These are phyloP conservation scores for Lipomyces oligophaga DNA, from an alignment of 805 yeast species.

Conservation along the genomic window DNA sequence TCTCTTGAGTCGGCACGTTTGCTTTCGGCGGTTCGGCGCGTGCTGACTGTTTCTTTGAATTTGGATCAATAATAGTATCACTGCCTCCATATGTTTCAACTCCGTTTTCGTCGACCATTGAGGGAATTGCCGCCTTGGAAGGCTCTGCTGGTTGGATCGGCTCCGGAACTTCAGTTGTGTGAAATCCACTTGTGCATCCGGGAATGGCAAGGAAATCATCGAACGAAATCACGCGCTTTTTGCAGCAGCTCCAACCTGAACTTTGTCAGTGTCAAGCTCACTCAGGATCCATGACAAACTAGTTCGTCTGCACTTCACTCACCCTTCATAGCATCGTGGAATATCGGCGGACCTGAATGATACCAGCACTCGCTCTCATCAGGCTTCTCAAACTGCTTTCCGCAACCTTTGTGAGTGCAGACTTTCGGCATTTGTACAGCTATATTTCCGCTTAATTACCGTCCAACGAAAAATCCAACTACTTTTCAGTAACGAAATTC, in stretches of 20 bases:
- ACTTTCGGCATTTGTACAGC: slow-evolving; percentile 17
- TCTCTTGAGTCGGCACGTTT: slow-evolving; percentile 13
- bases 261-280: neutral
- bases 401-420: slow-evolving; percentile 27
- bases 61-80: too few species aligned
- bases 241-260: slow-evolving; percentile 32
- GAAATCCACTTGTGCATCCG: slow-evolving; percentile 30
- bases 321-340: slow-evolving; percentile 33
- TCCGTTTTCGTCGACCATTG: slow-evolving; percentile 23
- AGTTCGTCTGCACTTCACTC: neutral
- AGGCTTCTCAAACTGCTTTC: slow-evolving; percentile 15
- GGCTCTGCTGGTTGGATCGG: slow-evolving; percentile 7
- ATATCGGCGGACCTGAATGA: slow-evolving; percentile 32
- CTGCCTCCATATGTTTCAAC: slow-evolving; percentile 24
- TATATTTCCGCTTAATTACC: too few species aligned
- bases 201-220: slow-evolving; percentile 31
- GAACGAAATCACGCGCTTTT: slow-evolving; percentile 30
- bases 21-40: slow-evolving; percentile 5
- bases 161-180: slow-evolving; percentile 26
- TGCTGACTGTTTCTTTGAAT: neutral
- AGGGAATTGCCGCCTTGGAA: slow-evolving; percentile 8
- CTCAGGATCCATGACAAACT: neutral
- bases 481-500: too few species aligned
- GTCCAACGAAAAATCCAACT: too few species aligned
- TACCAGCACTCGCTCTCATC: slow-evolving; percentile 27